These are phyloP conservation scores for Pseudogymnoascus sp. DNA, from an alignment of 2,329 filamentous ascomycete species.

Conservation along the genomic window DNA sequence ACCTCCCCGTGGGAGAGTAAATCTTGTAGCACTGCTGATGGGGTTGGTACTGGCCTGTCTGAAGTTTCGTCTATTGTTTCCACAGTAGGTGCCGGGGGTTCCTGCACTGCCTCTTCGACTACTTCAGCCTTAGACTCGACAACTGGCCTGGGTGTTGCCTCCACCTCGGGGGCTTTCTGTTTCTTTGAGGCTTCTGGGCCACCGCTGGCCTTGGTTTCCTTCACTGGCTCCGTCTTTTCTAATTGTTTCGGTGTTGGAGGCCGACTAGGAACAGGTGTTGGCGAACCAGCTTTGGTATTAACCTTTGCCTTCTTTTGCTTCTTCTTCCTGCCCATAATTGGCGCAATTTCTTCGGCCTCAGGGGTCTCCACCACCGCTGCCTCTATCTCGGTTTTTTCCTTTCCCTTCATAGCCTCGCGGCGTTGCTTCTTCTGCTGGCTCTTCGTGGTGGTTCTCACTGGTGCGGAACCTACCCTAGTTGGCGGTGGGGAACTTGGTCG, in stretches of 20 bases:
- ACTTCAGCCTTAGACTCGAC: constrained; percentile 18
- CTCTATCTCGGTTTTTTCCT: constrained; percentile 48
- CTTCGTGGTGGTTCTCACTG: constrained; percentile 64
- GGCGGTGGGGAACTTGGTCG: constrained; percentile 66
- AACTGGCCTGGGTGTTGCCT: constrained; percentile 15
- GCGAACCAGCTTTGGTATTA: constrained; percentile 25
- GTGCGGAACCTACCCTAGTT: constrained; percentile 59
- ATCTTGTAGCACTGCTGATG: constrained; percentile 32
- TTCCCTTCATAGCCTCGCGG: constrained; percentile 59
- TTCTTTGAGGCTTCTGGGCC: constrained; percentile 11
- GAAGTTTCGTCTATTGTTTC: constrained; percentile 24
- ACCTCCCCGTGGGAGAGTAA: constrained; percentile 32
- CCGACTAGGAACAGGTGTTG: constrained; percentile 23
- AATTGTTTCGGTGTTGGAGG: constrained; percentile 20
- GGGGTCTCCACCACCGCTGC: constrained; percentile 38
- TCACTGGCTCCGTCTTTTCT: constrained; percentile 9
- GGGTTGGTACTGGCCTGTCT: constrained; percentile 26
- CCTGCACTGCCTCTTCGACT: constrained; percentile 17
- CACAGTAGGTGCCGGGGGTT: constrained; percentile 16
- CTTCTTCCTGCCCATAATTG: constrained; percentile 74
- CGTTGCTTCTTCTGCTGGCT: constrained; percentile 72
- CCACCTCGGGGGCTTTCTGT: constrained; percentile 13
- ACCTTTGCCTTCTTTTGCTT: constrained; percentile 72
- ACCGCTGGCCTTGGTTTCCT: constrained; percentile 4
- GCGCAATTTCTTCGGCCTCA: constrained; percentile 47